A percentile compares a stretch with the other conserved stretches of the same genome.
Conservation (phyloP, 108 stramenopile genomes). For the Skeletonema tropicum region DNA sequence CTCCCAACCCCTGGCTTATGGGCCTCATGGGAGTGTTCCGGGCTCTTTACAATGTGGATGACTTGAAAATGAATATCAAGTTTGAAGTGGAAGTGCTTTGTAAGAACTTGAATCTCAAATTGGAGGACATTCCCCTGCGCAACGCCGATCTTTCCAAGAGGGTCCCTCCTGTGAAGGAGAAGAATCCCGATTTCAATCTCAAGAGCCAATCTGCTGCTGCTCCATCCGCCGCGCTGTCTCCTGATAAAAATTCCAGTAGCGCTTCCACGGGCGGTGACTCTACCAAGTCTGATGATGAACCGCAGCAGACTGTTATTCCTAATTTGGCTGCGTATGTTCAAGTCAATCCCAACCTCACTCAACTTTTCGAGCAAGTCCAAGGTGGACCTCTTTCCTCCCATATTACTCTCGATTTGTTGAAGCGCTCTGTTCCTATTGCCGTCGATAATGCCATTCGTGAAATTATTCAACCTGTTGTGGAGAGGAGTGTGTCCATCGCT, state of each 20-base stretch:
- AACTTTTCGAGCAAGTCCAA: conserved; percentile 76
- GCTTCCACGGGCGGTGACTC: conserved; percentile 48
- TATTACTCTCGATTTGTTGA: conserved; percentile 70
- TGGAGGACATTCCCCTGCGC: conserved; percentile 91
- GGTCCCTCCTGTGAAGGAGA: conserved; percentile 89
- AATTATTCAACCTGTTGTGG: conserved; percentile 98
- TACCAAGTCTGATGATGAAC: conserved; percentile 50
- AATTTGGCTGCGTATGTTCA: conserved; percentile 96
- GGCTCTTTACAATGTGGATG: conserved; percentile 94
- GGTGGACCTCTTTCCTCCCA: conserved; percentile 61
- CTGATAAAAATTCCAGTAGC: conserved; percentile 5
- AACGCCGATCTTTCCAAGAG: conserved; percentile 68
- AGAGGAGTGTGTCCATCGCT: conserved; percentile 97
- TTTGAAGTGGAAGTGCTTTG: conserved; percentile 99
- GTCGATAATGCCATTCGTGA: conserved; percentile 98
- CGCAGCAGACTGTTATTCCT: conserved; percentile 94
- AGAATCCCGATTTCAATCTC: conserved; percentile 98
- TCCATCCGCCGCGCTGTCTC: conserved; percentile 57
- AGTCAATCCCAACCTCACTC: conserved; percentile 87
- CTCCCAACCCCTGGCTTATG: conserved; percentile 99
- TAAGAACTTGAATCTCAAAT: conserved; percentile 93
- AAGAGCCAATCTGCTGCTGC: conserved; percentile 55
- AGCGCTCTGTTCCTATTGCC: conserved; percentile 91
- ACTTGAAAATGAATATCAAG: conserved; percentile 99
- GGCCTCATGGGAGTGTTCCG: conserved; percentile 93